Evolutionary conservation across 2,329 filamentous ascomycete genomes (phyloP), one percentile per base, ranked within the genome.

Genomic region (Aureobasidium sp.): DNA sequence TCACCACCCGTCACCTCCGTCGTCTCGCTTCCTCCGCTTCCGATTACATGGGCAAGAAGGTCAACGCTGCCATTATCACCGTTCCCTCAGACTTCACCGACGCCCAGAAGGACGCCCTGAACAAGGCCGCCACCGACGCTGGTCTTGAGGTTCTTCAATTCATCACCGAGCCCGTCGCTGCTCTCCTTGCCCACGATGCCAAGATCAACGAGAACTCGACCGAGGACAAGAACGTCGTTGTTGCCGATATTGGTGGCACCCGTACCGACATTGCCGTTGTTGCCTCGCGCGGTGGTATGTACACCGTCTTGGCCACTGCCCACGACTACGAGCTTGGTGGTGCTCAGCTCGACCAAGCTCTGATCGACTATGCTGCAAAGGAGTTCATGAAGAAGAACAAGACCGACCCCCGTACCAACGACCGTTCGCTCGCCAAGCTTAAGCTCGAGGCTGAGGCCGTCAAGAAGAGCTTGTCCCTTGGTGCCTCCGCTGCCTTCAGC

Each of bases 351-450:
- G 94, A 99, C 79, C 84, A 94, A 74, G 88, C 93, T 55, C 83
- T 99, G 63, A 89, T 96, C 74, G 93, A 99, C 74, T 88, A 97
- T 81, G 97, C 97, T 70, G 89, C 93, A 69, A 99, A 99, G 83
- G 94, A 99, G 78, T 99, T 99, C 79, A 84, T 94, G 72, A 97
- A 99, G 85, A 96, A 96, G 83, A 85, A 97, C 84, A 88, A 87
- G 79, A 85, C 85, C 63, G 94, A 97, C 76, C 94, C 94, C 26
- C 85, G 92, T 69, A 83, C 87, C 72, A 90, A 94, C 73, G 82
- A 87, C 61, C 87, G 87, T 70, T 88, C 89, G 70, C 79, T 97
- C 69, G 92, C 94, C 65, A 99, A 97, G 83, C 81, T 99, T 68
- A 93, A 91, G 77, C 82, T 92, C 52, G 94, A 97, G 80, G 84